Base-by-base conservation (phyloP, 192 early-diverging fungal genomes). In the Backusella australiensis region DNA sequence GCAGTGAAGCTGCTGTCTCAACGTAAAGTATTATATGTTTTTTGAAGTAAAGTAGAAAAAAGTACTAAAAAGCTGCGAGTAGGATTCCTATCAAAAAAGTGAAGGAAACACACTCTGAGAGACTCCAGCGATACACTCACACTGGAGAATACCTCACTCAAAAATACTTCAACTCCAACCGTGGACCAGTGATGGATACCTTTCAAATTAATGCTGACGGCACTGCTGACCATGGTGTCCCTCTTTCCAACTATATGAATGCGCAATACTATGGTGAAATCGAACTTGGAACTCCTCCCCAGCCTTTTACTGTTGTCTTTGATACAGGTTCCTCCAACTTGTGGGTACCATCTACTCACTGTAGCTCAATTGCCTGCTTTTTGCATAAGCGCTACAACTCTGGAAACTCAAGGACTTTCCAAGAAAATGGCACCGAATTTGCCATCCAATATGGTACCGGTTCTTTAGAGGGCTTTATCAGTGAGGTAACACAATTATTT, bases 251-350 rank as follows among this genome's bases (percentile, higher is more conserved):
- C 89, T 96, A 91, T 80, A 93, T 95, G 95, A 98, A 99, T 73
- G 97, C 96, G 9, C 93, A 94, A 88, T 99, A 98, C 87, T 99
- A 92, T 78, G 97, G 96, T 21, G 94, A 96, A 66, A 92, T 97
- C 77, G 83, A 84, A 32, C 71, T 97, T 69, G 96, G 94, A 12
- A 93, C 95, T 34, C 97, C 97, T 34, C 86, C 91, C 29, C 96
- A 99, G 85, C 90, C 85, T 9, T 99, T 99, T 86, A 91, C 90
- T 71, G 95, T 97, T 36, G 92, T 96, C 42, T 95, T 96, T 67
- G 97, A 99, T 82, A 99, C 97, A 7, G 97, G 96, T 29, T 96
- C 92, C 52, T 93, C 93, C 42, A 98, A 98, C 83, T 86, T 98
- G 59, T 98, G 97, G 97, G 96, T 99, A 32, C 97, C 97, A 17